Base-by-base conservation (phyloP, 2,329 filamentous ascomycete genomes). In the Hypomyces perniciosus region DNA sequence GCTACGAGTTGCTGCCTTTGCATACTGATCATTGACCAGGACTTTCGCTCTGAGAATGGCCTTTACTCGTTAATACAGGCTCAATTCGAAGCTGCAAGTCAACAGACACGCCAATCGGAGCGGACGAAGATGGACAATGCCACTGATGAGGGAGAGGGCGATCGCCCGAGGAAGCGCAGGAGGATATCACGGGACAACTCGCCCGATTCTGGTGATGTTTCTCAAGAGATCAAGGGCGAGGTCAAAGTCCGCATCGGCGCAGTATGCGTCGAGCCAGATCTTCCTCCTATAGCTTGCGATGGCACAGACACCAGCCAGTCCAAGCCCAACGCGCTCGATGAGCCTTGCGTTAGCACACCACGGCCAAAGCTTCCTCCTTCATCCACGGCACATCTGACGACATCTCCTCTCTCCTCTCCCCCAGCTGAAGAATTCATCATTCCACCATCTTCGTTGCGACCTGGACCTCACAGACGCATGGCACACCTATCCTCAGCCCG, bases 1-100 rank as follows among this genome's bases (percentile, higher is more conserved):
- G 6, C 10, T 29, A 29, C 31, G 30, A 8, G 9, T 37, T 34
- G 43, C 41, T 30, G 29, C 44, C 13, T 42, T 26, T 33, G 38
- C 33, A 50, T 20, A 47, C 58, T 64, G 47, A 61, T 54, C 43
- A 20, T 2, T 26, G 4, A 42, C 10, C 56, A 86, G 83, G 84
- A 88, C 57, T 88, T 88, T 56, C 83, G 84, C 38, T 87, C 84
- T 2, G 79, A 86, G 61, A 82, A 88, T 64, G 85, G 85, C 2
- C 75, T 88, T 1, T 88, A 88, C 65, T 84, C 84, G 8, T 70
- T 88, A 43, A 86, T 88, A 10, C 84, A 87, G 65, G 76, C 81
- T 12, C 81, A 85, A 57, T 84, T 83, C 59, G 79, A 85, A 55
- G 75, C 75, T 45, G 68, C 72, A 13, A 47, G 8, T 57, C 70